Conservation (phyloP, 805 yeast genomes). For the Blastobotrys mokoenaii region DNA sequence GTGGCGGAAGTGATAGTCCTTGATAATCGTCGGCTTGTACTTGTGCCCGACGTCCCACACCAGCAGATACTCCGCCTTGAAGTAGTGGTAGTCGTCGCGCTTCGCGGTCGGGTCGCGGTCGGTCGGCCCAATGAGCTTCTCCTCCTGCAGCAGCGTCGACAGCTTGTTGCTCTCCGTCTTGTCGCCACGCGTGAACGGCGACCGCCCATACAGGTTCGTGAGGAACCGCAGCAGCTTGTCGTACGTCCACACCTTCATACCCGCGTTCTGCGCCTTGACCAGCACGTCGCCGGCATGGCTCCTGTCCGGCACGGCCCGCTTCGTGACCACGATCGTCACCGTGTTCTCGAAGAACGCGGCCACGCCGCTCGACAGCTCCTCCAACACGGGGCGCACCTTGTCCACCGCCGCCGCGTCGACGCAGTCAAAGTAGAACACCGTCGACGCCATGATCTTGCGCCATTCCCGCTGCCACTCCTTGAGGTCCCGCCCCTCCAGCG, state of each 20-base stretch:
- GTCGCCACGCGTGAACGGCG: background rate
- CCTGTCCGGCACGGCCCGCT: slow-evolving; percentile 40
- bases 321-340: slow-evolving; percentile 72
- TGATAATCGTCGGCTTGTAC: slow-evolving; percentile 68
- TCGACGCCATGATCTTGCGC: slow-evolving; percentile 50
- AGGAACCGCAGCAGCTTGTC: slow-evolving; percentile 80
- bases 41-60: slow-evolving; percentile 74
- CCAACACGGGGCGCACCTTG: slow-evolving; percentile 21
- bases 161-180: slow-evolving; percentile 29
- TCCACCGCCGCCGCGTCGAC: slow-evolving; percentile 27
- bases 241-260: slow-evolving; percentile 78
- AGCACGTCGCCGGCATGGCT: slow-evolving; percentile 61
- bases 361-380: slow-evolving; percentile 33
- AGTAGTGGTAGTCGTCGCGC: slow-evolving; percentile 77
- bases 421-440: slow-evolving; percentile 54
- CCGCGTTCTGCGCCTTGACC: slow-evolving; percentile 48
- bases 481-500: slow-evolving; percentile 9
- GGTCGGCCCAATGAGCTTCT: slow-evolving; percentile 74
- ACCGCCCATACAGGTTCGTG: slow-evolving; percentile 32
- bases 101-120: slow-evolving; percentile 83
- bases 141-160: slow-evolving; percentile 67
- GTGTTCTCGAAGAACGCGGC: slow-evolving; percentile 50
- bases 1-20: slow-evolving; percentile 59
- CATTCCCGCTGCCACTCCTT: slow-evolving; percentile 56
- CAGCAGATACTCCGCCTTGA: slow-evolving; percentile 64